Evolutionary conservation across 1,139 yeast genomes (phyloP).

Genomic region (Pichia sp.): DNA sequence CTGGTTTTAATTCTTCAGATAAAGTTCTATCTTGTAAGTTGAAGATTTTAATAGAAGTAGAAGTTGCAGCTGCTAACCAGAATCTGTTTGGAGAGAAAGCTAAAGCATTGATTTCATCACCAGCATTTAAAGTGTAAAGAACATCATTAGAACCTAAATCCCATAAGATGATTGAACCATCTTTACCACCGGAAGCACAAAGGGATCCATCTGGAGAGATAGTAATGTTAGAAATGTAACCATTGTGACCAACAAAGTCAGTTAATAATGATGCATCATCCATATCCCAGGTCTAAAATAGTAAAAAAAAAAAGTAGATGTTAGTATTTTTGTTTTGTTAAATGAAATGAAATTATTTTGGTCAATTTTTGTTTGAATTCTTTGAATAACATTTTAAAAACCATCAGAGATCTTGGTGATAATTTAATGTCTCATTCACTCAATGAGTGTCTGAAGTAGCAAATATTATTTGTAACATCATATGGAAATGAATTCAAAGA

Average conservation of each 20-base stretch:
- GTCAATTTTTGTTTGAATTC: neutral
- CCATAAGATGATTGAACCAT: constrained; percentile 98
- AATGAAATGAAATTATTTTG: neutral
- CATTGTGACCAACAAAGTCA: constrained; percentile 99
- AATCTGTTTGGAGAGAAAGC: constrained; percentile 99
- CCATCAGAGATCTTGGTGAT: constrained; percentile 99
- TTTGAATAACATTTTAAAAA: neutral
- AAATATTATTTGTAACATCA: constrained; percentile 74
- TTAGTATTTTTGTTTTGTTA: constrained; percentile 18
- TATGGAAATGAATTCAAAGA: constrained; percentile 22
- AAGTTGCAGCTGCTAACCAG: constrained; percentile 99
- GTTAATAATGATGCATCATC: constrained; percentile 69
- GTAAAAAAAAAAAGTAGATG: constrained; percentile 8
- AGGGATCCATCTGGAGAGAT: constrained; percentile 99
- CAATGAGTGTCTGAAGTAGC: constrained; percentile 96
- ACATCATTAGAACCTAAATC: constrained; percentile 85
- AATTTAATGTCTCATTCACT: constrained; percentile 88
- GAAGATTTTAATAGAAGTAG: constrained; percentile 97
- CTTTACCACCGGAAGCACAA: constrained; percentile 99
- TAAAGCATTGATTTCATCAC: constrained; percentile 96
- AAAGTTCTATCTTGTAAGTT: constrained; percentile 93
- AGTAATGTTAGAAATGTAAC: constrained; percentile 96
- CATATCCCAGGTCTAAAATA: constrained; percentile 86
- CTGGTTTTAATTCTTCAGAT: constrained; percentile 98
- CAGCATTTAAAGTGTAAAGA: constrained; percentile 90